Conservation (phyloP, 176 grass and related monocot genomes). For the Miscanthus lutarioriparius region DNA sequence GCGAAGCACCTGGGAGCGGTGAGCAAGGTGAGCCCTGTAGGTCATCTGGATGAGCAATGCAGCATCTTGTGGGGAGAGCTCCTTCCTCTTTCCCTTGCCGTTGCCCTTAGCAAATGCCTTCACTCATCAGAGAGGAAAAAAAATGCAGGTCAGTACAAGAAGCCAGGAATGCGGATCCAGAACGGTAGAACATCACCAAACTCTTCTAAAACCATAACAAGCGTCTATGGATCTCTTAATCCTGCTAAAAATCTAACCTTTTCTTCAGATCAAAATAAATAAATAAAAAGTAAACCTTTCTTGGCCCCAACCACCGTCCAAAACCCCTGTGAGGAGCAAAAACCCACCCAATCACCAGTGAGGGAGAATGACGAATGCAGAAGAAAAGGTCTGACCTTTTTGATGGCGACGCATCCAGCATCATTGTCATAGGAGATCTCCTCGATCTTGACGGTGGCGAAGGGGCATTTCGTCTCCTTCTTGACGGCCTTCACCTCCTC, state of each 20-base stretch:
- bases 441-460: constrained; percentile 43
- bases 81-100: constrained; percentile 76
- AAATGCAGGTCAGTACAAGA: neutral
- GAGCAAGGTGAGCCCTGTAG: constrained; percentile 78
- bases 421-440: constrained; percentile 62
- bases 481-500: neutral
- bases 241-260: neutral
- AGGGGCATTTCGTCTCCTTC: constrained; percentile 49
- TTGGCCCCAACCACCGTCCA: neutral
- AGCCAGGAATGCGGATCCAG: neutral
- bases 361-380: neutral
- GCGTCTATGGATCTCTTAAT: neutral
- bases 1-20: constrained; percentile 76
- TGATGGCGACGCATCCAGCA: constrained; percentile 46
- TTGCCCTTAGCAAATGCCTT: constrained; percentile 65
- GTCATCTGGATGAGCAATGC: constrained; percentile 79
- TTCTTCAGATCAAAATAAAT: neutral
- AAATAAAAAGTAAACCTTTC: neutral
- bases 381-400: constrained; percentile 42
- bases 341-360: neutral
- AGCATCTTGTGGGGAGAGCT: constrained; percentile 68
- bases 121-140: neutral
- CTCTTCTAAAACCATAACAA: neutral
- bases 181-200: too few species aligned
- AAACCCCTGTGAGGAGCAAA: neutral